Percentiles rank a stretch among this genome's conserved stretches.
These are phyloP conservation scores for Parastagonospora nodorum DNA, from an alignment of 2,329 filamentous ascomycete genomes.

Conservation along the genomic window DNA sequence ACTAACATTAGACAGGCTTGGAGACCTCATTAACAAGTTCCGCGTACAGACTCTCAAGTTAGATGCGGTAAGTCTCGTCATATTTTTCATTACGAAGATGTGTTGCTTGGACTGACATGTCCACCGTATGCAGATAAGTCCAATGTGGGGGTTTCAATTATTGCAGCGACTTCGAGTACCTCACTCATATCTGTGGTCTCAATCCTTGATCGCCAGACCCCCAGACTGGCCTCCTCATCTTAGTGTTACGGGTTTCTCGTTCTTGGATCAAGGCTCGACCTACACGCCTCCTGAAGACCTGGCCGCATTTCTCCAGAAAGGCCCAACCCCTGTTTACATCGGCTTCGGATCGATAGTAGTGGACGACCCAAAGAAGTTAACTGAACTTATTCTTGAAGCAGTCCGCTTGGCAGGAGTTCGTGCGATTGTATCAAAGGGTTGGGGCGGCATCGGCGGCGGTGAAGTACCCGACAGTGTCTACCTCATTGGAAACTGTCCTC, in stretches of 20 bases:
- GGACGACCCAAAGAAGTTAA: constrained; percentile 54
- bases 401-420: constrained; percentile 46
- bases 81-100: not conserved
- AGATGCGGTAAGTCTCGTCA: constrained; percentile 37
- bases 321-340: constrained; percentile 59
- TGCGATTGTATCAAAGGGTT: constrained; percentile 61
- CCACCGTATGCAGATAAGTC: constrained; percentile 19
- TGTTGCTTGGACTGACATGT: not conserved
- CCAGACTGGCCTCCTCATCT: constrained; percentile 28
- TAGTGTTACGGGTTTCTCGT: constrained; percentile 55
- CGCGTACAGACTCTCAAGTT: constrained; percentile 48
- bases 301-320: constrained; percentile 53
- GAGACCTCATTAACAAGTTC: constrained; percentile 55
- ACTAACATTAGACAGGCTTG: constrained; percentile 30
- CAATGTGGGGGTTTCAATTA: constrained; percentile 47
- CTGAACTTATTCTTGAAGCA: constrained; percentile 54
- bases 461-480: constrained; percentile 49
- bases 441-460: constrained; percentile 51
- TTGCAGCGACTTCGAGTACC: constrained; percentile 48
- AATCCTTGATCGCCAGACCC: constrained; percentile 35
- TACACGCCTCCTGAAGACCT: constrained; percentile 50
- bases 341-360: constrained; percentile 64
- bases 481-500: constrained; percentile 59
- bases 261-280: constrained; percentile 43
- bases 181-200: constrained; percentile 55